These are phyloP conservation scores for Closterium sp. DNA, from an alignment of 139 green algal genomes.

Conservation along the genomic window DNA sequence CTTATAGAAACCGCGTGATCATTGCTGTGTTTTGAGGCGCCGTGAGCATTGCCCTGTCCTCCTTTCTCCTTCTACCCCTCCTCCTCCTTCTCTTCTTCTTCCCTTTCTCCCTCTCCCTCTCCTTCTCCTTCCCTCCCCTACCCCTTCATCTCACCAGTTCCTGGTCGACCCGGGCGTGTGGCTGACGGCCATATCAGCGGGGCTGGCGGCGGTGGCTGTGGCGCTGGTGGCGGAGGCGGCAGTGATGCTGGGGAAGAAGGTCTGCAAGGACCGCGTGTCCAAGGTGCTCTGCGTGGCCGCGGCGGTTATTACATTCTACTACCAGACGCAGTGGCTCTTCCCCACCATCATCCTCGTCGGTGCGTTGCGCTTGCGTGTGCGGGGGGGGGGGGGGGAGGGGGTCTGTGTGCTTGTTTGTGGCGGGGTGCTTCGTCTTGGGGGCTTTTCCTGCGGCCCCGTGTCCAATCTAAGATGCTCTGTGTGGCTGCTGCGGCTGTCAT, in stretches of 20 bases:
- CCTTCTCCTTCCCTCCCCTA: neutral
- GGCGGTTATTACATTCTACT: conserved; percentile 74
- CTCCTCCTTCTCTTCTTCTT: neutral
- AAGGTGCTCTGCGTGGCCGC: neutral
- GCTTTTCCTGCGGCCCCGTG: too few species aligned
- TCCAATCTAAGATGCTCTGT: conserved; percentile 26
- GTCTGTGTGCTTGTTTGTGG: too few species aligned
- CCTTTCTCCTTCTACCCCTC: neutral
- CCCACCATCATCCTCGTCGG: conserved; percentile 65
- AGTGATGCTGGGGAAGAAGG: conserved; percentile 68
- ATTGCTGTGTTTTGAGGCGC: too few species aligned
- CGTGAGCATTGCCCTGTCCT: neutral
- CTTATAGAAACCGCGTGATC: too few species aligned
- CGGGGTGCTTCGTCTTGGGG: too few species aligned
- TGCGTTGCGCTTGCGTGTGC: neutral
- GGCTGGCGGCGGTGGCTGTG: conserved; percentile 72
- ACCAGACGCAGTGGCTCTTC: conserved; percentile 67
- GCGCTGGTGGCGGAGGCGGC: conserved; percentile 81
- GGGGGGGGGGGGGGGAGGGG: too few species aligned
- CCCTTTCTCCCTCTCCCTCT: neutral
- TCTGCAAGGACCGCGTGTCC: conserved; percentile 63
- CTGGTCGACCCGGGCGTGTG: conserved; percentile 37
- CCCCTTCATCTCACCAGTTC: neutral
- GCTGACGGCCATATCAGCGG: conserved; percentile 59
- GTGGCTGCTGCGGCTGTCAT: conserved; percentile 54